These are phyloP conservation scores for Udeniomyces megalosporus DNA, from an alignment of 768 basidiomycete genomes.

Conservation along the genomic window DNA sequence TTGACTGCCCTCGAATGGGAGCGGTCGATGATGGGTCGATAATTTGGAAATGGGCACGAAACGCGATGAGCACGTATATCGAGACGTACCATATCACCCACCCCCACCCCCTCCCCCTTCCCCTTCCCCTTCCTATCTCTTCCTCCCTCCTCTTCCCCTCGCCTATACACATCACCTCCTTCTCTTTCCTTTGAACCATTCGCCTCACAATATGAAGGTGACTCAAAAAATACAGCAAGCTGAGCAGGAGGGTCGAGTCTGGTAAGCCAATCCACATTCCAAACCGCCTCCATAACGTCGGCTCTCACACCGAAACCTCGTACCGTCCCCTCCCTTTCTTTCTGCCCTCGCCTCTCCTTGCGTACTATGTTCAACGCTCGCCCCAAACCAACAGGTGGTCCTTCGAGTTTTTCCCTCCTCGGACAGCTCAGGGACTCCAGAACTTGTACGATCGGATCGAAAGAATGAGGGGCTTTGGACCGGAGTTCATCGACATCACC, in stretches of 20 bases:
- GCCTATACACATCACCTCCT: not conserved
- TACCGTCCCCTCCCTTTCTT: slow-evolving; percentile 58
- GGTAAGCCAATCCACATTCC: slow-evolving; percentile 51
- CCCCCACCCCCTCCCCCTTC: not conserved
- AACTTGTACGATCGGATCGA: slow-evolving; percentile 97
- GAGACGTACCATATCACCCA: too few relatives aligned
- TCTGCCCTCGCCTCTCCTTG: slow-evolving; percentile 69
- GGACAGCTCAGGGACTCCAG: slow-evolving; percentile 71
- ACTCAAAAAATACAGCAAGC: slow-evolving; percentile 82
- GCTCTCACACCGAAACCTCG: slow-evolving; percentile 45
- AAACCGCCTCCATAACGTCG: slow-evolving; percentile 8
- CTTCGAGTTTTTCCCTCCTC: slow-evolving; percentile 94
- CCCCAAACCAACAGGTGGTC: slow-evolving; percentile 45
- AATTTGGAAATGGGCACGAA: too few relatives aligned
- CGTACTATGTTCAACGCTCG: not conserved
- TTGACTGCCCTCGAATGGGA: too few relatives aligned
- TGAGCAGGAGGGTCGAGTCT: slow-evolving; percentile 64
- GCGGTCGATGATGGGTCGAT: too few relatives aligned
- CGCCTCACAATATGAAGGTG: slow-evolving; percentile 54
- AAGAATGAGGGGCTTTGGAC: slow-evolving; percentile 85
- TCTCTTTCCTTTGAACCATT: not conserved
- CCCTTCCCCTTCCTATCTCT: not conserved
- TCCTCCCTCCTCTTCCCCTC: not conserved
- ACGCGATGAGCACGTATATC: too few relatives aligned
- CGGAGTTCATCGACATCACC: slow-evolving; percentile 96